Base-by-base conservation (phyloP, 1,284 basidiomycete species). In the Peniophora sp. region DNA sequence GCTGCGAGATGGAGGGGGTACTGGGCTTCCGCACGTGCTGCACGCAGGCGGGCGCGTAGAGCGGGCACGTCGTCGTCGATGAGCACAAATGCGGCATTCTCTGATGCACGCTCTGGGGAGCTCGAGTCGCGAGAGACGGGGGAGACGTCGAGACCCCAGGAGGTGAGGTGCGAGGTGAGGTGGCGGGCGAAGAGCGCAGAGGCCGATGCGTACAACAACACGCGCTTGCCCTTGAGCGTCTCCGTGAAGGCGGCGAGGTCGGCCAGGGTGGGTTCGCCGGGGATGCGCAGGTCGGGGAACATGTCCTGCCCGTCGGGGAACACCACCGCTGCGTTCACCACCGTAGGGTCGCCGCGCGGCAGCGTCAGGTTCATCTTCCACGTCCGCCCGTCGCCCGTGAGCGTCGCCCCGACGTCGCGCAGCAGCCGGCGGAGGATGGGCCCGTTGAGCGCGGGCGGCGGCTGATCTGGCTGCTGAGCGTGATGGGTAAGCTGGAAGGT, bases 91-190 rank as follows among this genome's bases (percentile, higher is more conserved):
- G 20, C 34, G 6, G 38, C 16, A 50, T 5, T 6, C n/a, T 46
- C 0, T 47, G 24, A 3, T 53, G 49, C 60, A 22, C 52, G 53
- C n/a, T 57, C 25, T 0, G 54, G 38, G 9, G 56, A 49, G 20
- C 73, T 75, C 8, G 72, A 72, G 52, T 82, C 81, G 2, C 77
- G 76, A 3, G 90, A 83, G 35, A 92, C 75, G 66, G 92, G 91
- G 49, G 80, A 85, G 44, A 97, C 85, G 60, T 96, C 91, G 78
- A 97, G 78, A 16, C 92, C 92, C 93, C 94, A 97, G 3, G 88
- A 80, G n/a, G 89, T 89, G 51, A 97, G 77, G 66, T 95, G 95
- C 58, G 85, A 88, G 34, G 92, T 92, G 23, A 97, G 72, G 64
- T 95, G 91, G 48, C 89, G 86, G 0, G 92, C 92, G 61, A 97